Conservation (phyloP, 2,329 filamentous ascomycete species). For the Diaporthe batatas region DNA sequence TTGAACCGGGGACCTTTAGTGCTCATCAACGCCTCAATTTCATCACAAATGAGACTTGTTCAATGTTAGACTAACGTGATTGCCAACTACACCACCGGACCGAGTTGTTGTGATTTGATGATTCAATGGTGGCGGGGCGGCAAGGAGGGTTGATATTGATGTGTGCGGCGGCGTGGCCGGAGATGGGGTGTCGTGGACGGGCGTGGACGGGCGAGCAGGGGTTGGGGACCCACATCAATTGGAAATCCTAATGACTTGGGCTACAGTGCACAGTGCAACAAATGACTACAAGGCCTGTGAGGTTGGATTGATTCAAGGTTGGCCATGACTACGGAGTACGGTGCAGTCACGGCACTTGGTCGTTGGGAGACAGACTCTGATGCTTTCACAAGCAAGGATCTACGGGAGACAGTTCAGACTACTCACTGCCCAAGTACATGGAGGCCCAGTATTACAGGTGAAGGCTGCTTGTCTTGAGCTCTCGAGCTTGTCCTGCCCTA, state of each 20-base stretch:
- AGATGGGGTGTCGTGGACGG: too few relatives aligned
- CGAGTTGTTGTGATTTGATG: not conserved
- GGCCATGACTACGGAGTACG: too few relatives aligned
- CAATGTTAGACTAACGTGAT: conserved; percentile 38
- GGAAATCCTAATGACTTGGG: not conserved
- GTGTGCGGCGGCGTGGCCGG: not conserved
- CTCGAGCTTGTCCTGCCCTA: too few relatives aligned
- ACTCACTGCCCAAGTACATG: not conserved
- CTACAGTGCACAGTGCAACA: not conserved
- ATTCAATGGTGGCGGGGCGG: conserved; percentile 19
- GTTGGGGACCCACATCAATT: not conserved
- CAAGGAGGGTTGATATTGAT: not conserved
- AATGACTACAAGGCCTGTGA: not conserved
- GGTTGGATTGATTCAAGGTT: too few relatives aligned
- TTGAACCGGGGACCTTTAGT: conserved; percentile 38
- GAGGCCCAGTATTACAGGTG: not conserved
- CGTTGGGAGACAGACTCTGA: too few relatives aligned
- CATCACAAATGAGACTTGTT: not conserved
- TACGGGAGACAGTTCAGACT: not conserved
- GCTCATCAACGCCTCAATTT: not conserved
- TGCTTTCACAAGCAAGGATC: not conserved
- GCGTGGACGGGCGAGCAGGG: not conserved
- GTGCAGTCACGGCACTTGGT: too few relatives aligned
- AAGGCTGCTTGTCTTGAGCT: too few relatives aligned
- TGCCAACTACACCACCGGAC: conserved; percentile 38